Base-by-base conservation (phyloP, 1,284 basidiomycete species). In the Cryptococcus floricola region DNA sequence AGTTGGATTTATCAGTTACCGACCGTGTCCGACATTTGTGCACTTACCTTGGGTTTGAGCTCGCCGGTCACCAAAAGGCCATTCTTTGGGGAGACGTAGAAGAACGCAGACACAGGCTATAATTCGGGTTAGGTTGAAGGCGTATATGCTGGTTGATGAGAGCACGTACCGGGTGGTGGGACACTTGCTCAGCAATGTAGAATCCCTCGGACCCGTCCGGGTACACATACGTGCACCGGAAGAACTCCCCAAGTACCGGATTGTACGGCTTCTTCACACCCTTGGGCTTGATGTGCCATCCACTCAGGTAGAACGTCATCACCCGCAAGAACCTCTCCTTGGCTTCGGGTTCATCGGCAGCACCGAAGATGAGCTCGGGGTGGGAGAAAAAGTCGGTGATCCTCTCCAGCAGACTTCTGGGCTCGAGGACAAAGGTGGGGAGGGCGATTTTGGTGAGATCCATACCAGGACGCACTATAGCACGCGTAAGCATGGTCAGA, bases 341-440 rank as follows among this genome's bases (percentile, higher is more conserved):
- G 38, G 91, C 84, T 67, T 91, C 85, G 44, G 84, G 81, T 34
- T 69, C 64, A 16, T 73, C 52, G 3, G 68, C 74, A 27, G 67
- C 69, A 2, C 79, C 71, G 61, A 75, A 98, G 74, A 98, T 87
- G 71, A 98, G 86, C 79, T 98, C 94, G 27, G 96, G 93, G 79
- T 98, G 95, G 59, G 91, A 91, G 87, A 98, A 94, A 77, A 99
- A 99, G 80, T 99, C 96, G 42, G 93, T 96, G 71, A 97, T 94
- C 65, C 93, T 86, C 79, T 97, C 93, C 51, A 95, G 83, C 86
- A 96, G 90, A 43, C 74, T 74, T 67, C 92, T 81, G 6, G 92
- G 92, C 77, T 97, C 93, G 56, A 97, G 84, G 0, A 97, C 93
- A 68, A 97, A 97, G 0, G 92, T 96, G 46, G 88, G 89, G 74